Base-by-base conservation (phyloP, 306 rosid genomes). In the Cicer bijugum region DNA sequence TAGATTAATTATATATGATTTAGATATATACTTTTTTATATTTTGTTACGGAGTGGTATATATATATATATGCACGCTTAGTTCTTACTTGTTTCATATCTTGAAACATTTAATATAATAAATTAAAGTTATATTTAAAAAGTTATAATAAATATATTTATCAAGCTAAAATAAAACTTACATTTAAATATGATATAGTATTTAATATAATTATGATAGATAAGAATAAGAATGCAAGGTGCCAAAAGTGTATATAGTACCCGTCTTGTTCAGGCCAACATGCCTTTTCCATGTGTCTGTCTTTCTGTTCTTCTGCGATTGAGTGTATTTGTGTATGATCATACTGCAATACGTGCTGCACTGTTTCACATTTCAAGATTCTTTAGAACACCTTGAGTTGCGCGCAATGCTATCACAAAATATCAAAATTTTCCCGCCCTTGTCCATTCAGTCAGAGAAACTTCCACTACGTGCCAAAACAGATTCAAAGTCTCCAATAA, bases 301-400 rank as follows among this genome's bases (percentile, higher is more conserved):
- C 17, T 70, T n/a, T 23, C 45, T 65, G 67, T 57, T 46, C 45
- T 71, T 61, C 55, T 61, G 16, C 3, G 65, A 43, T 78, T 72
- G 78, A 66, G 58, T 70, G 65, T 61, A 17, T 10, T 9, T 40
- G 14, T 61, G 6, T 14, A n/a, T 33, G 6, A 63, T 40, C 51
- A 39, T 58, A 28, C 33, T 28, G 33, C 33, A 28, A 4, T 28
- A 28, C 55, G 40, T 2, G 28, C 62, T 38, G 69, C 51, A 53
- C 12, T 47, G 67, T 67, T 80, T 51, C 80, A 53, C 67, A 76
- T 76, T 80, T 83, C 77, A 58, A 75, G 76, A 80, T 67, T 65
- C 72, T 15, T 20, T 17, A 12, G 5, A 20, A 8, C 38, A 39
- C 55, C 55, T 78, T 35, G 63, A 23, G 1, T n/a, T 55, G 43